A percentile compares a stretch with the other conserved stretches of the same genome.
phyloP scores from a whole-genome alignment of 108 stramenopile genomes.

The Ochromonas danica region DNA sequence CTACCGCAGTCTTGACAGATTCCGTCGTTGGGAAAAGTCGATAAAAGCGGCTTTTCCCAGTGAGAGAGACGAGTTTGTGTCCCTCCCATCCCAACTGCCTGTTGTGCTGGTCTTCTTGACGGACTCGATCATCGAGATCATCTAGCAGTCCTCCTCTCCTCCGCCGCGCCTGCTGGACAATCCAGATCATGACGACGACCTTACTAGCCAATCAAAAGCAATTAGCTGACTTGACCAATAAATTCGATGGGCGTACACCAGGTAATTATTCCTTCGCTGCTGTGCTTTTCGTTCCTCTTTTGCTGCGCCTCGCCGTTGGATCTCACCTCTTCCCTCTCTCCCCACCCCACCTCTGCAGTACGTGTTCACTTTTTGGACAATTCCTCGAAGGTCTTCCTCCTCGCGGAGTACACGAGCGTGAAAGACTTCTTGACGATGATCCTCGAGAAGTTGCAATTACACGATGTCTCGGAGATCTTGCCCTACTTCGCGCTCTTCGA shows the following conservation, averaged over 20 bases:
- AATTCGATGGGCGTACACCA: conserved; percentile 10
- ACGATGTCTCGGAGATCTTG: background rate
- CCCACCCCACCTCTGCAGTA: conserved; percentile 3
- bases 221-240: background rate
- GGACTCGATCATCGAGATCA: too few relatives aligned
- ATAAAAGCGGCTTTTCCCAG: too few relatives aligned
- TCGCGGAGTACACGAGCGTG: background rate
- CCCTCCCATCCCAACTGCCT: too few relatives aligned
- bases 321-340: too few relatives aligned
- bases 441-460: background rate
- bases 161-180: too few relatives aligned
- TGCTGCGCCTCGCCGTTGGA: too few relatives aligned
- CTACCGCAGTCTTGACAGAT: too few relatives aligned
- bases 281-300: background rate
- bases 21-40: too few relatives aligned
- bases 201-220: background rate
- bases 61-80: too few relatives aligned
- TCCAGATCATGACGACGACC: too few relatives aligned
- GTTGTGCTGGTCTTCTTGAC: too few relatives aligned
- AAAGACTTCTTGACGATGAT: background rate
- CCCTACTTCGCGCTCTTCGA: conserved; percentile 19
- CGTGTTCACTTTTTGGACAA: conserved; percentile 31
- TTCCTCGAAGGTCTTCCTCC: conserved; percentile 31
- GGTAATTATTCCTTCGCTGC: conserved; percentile 18
- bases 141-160: too few relatives aligned